These are phyloP conservation scores for Nicotiana tabacum DNA, from an alignment of 257 asterid species.

Conservation along the genomic window DNA sequence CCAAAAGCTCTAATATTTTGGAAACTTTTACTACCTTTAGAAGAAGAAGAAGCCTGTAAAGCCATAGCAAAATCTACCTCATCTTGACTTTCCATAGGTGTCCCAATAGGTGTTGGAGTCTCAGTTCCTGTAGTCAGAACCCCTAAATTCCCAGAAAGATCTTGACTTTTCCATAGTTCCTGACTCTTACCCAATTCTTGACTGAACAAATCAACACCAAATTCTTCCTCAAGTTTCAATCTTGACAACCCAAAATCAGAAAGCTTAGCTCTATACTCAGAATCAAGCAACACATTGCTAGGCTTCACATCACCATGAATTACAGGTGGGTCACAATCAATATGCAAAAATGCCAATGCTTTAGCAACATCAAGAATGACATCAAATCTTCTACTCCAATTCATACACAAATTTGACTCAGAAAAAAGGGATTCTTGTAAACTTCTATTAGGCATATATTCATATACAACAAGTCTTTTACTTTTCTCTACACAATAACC, in stretches of 20 bases:
- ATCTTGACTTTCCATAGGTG: conserved; percentile 62
- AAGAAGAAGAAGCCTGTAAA: conserved; percentile 70
- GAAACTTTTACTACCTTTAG: conserved; percentile 41
- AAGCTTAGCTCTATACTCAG: conserved; percentile 71
- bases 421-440: conserved; percentile 75
- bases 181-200: conserved; percentile 70
- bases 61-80: conserved; percentile 98
- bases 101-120: conserved; percentile 42
- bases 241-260: conserved; percentile 98
- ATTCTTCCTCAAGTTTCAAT: conserved; percentile 66
- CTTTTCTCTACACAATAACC: conserved; percentile 79
- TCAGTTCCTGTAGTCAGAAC: conserved; percentile 36
- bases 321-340: conserved; percentile 89
- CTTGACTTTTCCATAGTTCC: conserved; percentile 64
- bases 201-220: conserved; percentile 75
- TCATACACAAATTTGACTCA: conserved; percentile 46
- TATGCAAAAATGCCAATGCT: conserved; percentile 80
- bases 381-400: conserved; percentile 69
- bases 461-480: conserved; percentile 71
- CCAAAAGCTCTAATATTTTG: conserved; percentile 47
- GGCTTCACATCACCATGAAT: conserved; percentile 99
- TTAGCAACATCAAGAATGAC: conserved; percentile 67
- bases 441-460: conserved; percentile 87
- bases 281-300: conserved; percentile 87
- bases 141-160: conserved; percentile 62